phyloP scores from a whole-genome alignment of 371 early-diverging fungal species.

The Blastocladiella emersonii region DNA sequence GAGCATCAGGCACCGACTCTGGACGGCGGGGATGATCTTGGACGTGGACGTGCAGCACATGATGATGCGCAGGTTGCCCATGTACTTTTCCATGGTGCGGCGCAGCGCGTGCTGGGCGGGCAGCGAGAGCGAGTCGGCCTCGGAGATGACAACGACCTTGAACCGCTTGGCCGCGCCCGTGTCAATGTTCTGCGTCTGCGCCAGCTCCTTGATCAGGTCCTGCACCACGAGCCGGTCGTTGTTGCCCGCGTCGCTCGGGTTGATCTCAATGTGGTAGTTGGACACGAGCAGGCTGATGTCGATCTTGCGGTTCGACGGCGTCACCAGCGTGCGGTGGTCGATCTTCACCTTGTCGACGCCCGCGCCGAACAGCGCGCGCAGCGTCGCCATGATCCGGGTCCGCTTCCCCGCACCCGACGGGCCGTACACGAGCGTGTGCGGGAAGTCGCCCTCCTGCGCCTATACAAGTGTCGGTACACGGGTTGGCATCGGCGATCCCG shows the following conservation, averaged over 20 bases:
- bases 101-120: conserved; percentile 98
- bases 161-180: conserved; percentile 60
- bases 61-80: conserved; percentile 81
- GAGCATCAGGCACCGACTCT: conserved; percentile 85
- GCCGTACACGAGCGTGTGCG: conserved; percentile 94
- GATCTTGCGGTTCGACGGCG: conserved; percentile 68
- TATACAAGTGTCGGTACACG: conserved; percentile 14
- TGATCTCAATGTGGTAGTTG: conserved; percentile 85
- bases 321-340: conserved; percentile 66
- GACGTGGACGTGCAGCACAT: conserved; percentile 81
- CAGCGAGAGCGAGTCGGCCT: conserved; percentile 83
- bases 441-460: conserved; percentile 71
- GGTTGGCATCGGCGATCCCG: neutral
- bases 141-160: conserved; percentile 92
- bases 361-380: conserved; percentile 79
- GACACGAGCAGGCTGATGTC: conserved; percentile 73
- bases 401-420: conserved; percentile 96
- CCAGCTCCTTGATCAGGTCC: conserved; percentile 94
- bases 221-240: conserved; percentile 95
- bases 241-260: conserved; percentile 83
- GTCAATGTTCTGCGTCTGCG: conserved; percentile 94
- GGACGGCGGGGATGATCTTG: conserved; percentile 90
- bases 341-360: conserved; percentile 88
- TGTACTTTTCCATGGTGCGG: conserved; percentile 99
- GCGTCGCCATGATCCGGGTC: conserved; percentile 75